A percentile compares a stretch with the other conserved stretches of the same genome.
These are phyloP conservation scores for Fusarium praegraminearum DNA, from an alignment of 2,329 filamentous ascomycete genomes.

Conservation along the genomic window DNA sequence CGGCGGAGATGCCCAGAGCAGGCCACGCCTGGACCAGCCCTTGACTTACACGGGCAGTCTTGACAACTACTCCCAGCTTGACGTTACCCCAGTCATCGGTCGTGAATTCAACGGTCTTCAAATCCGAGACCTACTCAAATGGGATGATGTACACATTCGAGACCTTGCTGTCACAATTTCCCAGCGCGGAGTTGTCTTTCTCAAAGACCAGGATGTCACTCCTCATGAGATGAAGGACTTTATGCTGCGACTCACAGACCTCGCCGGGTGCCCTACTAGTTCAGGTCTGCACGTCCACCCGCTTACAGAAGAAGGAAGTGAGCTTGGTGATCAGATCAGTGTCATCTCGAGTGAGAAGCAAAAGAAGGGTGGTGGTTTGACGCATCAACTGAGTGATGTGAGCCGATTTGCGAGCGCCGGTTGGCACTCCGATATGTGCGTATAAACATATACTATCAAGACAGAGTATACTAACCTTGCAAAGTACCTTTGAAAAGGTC, in stretches of 20 bases:
- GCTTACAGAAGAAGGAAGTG: conserved; percentile 63
- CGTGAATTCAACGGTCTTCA: conserved; percentile 59
- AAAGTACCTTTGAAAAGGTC: conserved; percentile 66
- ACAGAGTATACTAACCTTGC: conserved; percentile 5
- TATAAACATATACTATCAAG: neutral
- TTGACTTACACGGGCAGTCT: conserved; percentile 58
- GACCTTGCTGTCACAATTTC: conserved; percentile 66
- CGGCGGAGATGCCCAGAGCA: conserved; percentile 49
- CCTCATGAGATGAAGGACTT: conserved; percentile 55
- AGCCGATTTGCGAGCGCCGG: conserved; percentile 59
- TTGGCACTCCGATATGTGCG: conserved; percentile 65
- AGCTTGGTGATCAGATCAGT: conserved; percentile 67
- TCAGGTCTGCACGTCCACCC: conserved; percentile 68
- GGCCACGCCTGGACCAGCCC: conserved; percentile 50
- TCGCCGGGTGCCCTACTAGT: conserved; percentile 56
- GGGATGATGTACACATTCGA: conserved; percentile 61
- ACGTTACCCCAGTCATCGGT: conserved; percentile 63
- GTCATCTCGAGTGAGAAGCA: conserved; percentile 68
- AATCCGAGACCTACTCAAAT: conserved; percentile 51
- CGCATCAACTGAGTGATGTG: conserved; percentile 63
- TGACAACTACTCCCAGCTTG: conserved; percentile 53
- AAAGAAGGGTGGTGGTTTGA: conserved; percentile 65
- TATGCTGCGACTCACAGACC: conserved; percentile 52
- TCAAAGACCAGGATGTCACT: conserved; percentile 54
- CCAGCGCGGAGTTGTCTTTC: conserved; percentile 55